A percentile compares a stretch with the other conserved stretches of the same genome.
Evolutionary conservation across 768 basidiomycete species (phyloP).

Genomic region (Leccinum variicolor): DNA sequence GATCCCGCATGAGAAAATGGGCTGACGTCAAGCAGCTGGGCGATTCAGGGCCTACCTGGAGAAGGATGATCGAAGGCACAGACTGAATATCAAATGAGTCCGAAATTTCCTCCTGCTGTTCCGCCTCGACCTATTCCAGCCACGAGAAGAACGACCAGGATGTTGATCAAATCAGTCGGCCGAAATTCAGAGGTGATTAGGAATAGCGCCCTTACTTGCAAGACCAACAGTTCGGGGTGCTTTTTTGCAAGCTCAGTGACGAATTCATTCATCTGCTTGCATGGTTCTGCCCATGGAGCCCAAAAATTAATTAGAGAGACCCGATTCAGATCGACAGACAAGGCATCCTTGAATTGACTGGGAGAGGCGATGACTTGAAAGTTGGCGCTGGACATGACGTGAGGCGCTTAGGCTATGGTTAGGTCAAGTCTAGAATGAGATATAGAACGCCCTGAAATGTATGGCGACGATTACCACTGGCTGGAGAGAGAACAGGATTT

Average conservation of each 20-base stretch:
- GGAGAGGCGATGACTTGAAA: conserved; percentile 54
- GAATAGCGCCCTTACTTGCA: conserved; percentile 54
- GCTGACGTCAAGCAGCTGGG: not conserved
- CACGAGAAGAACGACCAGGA: not conserved
- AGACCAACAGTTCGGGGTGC: conserved; percentile 63
- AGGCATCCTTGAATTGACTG: conserved; percentile 67
- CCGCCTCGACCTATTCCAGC: conserved; percentile 72
- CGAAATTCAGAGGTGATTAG: not conserved
- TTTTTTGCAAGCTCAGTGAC: conserved; percentile 70
- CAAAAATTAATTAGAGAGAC: conserved; percentile 92
- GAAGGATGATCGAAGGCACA: conserved; percentile 81
- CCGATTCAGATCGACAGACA: conserved; percentile 72
- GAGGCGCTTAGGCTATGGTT: not conserved
- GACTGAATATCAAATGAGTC: conserved; percentile 91
- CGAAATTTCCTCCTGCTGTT: conserved; percentile 74
- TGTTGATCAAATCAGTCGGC: not conserved
- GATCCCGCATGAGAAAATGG: not conserved
- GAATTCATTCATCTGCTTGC: conserved; percentile 83
- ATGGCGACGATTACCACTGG: not conserved
- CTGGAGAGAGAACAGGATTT: not conserved
- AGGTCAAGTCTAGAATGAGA: not conserved
- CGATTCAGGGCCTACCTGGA: conserved; percentile 53
- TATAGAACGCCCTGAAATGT: not conserved
- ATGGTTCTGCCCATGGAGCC: conserved; percentile 91
- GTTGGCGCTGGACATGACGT: conserved; percentile 34